Base-by-base conservation (phyloP, 2,329 filamentous ascomycete species). In the Colletotrichum sp. region DNA sequence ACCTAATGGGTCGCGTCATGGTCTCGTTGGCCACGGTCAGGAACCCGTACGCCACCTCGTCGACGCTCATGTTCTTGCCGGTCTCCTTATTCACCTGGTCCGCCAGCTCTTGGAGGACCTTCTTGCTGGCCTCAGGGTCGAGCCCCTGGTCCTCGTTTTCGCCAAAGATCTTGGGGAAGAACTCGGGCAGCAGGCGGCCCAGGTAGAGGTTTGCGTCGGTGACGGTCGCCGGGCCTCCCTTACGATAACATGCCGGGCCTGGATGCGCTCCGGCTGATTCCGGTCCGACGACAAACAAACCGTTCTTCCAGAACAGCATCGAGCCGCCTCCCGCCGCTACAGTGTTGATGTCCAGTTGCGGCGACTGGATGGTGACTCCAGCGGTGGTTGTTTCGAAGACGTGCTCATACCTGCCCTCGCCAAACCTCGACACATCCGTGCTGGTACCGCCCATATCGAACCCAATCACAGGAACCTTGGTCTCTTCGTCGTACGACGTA, bases 401-500 rank as follows among this genome's bases (percentile, higher is more conserved):
- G 81, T 98, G 96, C 80, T 98, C 96, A 80, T 98, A 96, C 71
- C 95, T 90, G 18, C 96, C 96, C 70, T 94, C 92, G 7, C 94
- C 95, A 80, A 96, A 98, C 65, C 96, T 90, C 39, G 95, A 98
- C 12, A 98, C 95, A 83, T 98, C 96, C 1, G 96, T 98, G 73
- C 93, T 96, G 1, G 96, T 98, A 13, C 96, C 96, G 49, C 95
- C 95, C 96, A 98, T 98, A 80, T 98, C 96, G 81, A 98, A 98
- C 0, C 96, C 96, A 80, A 98, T 98, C 6, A 98, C 94, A 0
- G 96, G 95, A 1, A 92, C 95, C 81, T 93, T 95, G 6, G 95
- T 97, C 67, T 94, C 88, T 0, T 93, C 90, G 79, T 98, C 96
- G 83, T 97, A 98, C 2, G 94, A 97, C 0, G 96, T 98, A 24